A percentile compares a stretch with the other conserved stretches of the same genome.
Evolutionary conservation across 176 grass and related monocot genomes (phyloP).

Genomic region (Musa schizocarpa): DNA sequence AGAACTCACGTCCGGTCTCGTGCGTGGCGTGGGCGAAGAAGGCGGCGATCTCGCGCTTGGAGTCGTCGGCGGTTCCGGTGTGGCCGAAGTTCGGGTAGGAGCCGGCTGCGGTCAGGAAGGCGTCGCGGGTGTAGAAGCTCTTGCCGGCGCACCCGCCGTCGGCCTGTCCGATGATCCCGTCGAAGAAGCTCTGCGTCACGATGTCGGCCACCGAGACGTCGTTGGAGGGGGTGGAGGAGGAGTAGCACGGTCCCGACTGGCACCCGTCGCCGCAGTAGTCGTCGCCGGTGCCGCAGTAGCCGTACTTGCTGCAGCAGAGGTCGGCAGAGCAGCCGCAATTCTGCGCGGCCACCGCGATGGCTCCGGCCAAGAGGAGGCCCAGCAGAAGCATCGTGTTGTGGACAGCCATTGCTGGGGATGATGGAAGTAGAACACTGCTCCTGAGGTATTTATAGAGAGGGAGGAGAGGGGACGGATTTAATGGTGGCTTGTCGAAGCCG

Average conservation of each 20-base stretch:
- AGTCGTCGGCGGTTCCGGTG: conserved; percentile 49
- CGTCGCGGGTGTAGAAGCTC: conserved; percentile 64
- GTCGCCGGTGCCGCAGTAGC: conserved; percentile 9
- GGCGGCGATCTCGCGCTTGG: conserved; percentile 72
- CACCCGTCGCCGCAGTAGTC: conserved; percentile 12
- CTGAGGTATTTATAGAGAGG: too few species aligned
- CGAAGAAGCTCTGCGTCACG: conserved; percentile 8
- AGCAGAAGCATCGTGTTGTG: neutral
- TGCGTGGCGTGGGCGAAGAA: conserved; percentile 78
- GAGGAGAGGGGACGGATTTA: too few species aligned
- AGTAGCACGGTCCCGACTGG: neutral
- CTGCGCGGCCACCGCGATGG: neutral
- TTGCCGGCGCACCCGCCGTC: conserved; percentile 32
- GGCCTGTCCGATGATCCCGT: neutral
- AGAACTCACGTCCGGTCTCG: conserved; percentile 63
- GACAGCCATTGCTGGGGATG: too few species aligned
- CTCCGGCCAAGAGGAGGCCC: neutral
- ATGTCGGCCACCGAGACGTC: neutral
- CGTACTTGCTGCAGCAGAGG: conserved; percentile 13
- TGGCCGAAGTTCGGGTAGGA: conserved; percentile 42
- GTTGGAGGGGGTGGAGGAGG: neutral
- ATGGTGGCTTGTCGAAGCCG: too few species aligned
- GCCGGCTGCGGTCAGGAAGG: conserved; percentile 44
- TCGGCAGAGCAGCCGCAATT: conserved; percentile 8
- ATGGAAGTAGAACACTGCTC: too few species aligned